A percentile compares a stretch with the other conserved stretches of the same genome.
Conservation (phyloP, 2,329 filamentous ascomycete species). For the Graphilbum fragrans region DNA sequence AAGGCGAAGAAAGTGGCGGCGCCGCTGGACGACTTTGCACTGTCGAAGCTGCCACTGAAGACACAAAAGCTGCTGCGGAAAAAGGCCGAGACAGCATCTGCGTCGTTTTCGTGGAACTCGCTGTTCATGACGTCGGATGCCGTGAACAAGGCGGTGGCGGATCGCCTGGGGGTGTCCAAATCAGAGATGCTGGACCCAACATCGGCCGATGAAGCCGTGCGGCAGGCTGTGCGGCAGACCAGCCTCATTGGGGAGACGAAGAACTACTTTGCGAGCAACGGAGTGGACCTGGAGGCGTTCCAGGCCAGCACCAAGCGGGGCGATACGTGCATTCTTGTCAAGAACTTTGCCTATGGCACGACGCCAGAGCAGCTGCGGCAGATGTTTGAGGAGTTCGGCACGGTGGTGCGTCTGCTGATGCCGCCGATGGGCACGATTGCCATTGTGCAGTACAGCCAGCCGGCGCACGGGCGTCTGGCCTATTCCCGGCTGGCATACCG, state of each 20-base stretch:
- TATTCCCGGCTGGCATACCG: conserved; percentile 81
- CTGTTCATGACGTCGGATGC: conserved; percentile 98
- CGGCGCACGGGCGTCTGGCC: conserved; percentile 69
- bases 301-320: conserved; percentile 65
- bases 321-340: conserved; percentile 79
- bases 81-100: conserved; percentile 66
- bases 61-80: conserved; percentile 86
- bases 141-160: conserved; percentile 80
- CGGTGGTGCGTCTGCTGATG: conserved; percentile 74
- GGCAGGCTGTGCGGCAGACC: conserved; percentile 89
- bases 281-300: conserved; percentile 86
- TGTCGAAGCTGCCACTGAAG: conserved; percentile 87
- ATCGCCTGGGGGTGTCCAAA: conserved; percentile 80
- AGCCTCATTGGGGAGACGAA: conserved; percentile 92
- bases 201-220: conserved; percentile 84
- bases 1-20: conserved; percentile 55
- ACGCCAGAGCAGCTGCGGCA: conserved; percentile 65
- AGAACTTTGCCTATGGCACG: conserved; percentile 85
- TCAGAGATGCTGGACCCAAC: conserved; percentile 90
- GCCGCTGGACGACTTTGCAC: conserved; percentile 66
- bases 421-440: conserved; percentile 88
- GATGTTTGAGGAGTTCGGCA: conserved; percentile 77
- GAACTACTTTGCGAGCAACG: conserved; percentile 75
- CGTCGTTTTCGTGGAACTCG: conserved; percentile 95
- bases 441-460: conserved; percentile 75